phyloP scores from a whole-genome alignment of 345 rosid genomes.

The Moricandia moricandioides region DNA sequence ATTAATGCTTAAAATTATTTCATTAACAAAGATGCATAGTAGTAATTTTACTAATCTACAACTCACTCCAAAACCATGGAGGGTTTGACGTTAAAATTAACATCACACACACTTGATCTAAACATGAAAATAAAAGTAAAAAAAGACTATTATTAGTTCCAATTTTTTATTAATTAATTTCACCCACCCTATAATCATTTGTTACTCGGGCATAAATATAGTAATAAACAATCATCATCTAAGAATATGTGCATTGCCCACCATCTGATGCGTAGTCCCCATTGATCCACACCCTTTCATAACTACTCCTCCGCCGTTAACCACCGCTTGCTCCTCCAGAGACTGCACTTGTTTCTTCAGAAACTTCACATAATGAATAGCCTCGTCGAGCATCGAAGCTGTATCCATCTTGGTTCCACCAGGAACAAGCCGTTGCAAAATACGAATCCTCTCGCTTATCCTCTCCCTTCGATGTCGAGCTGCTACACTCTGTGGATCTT shows the following conservation, averaged over 20 bases:
- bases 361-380: conserved; percentile 87
- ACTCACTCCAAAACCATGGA: conserved; percentile 19
- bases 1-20: background rate
- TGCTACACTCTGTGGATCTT: conserved; percentile 95
- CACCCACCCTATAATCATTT: background rate
- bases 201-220: background rate
- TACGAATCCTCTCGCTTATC: conserved; percentile 87
- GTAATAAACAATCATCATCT: conserved; percentile 35
- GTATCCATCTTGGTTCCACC: conserved; percentile 99
- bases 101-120: background rate
- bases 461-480: conserved; percentile 86
- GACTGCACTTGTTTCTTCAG: conserved; percentile 81
- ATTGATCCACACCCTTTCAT: conserved; percentile 52
- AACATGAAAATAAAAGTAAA: conserved; percentile 6
- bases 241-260: conserved; percentile 59
- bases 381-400: conserved; percentile 92
- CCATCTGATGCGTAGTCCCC: conserved; percentile 42
- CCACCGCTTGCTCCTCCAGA: conserved; percentile 61
- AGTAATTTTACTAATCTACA: conserved; percentile 23
- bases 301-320: conserved; percentile 36
- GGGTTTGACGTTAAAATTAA: background rate
- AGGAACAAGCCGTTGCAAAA: conserved; percentile 91
- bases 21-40: conserved; percentile 13
- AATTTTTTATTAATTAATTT: background rate
- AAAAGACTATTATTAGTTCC: background rate